These are phyloP conservation scores for Oenanthe javanica DNA, from an alignment of 140 eudicot species.

Conservation along the genomic window DNA sequence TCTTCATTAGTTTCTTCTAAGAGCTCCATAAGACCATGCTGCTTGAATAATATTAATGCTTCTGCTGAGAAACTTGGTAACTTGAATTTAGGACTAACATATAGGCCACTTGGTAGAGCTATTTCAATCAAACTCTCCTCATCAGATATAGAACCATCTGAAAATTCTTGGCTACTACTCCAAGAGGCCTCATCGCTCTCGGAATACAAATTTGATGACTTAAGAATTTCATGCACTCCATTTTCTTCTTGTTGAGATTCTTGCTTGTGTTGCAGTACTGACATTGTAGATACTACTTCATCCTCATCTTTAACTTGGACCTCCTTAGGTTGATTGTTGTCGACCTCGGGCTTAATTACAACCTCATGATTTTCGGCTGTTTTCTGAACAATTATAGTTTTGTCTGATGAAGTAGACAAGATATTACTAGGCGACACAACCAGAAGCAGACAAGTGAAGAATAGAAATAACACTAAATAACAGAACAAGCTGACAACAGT, in stretches of 20 bases:
- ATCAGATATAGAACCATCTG: slow-evolving; percentile 79
- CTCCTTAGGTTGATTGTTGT: slow-evolving; percentile 1
- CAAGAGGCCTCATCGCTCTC: slow-evolving; percentile 32
- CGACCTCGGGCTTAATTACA: not conserved
- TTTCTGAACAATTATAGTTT: slow-evolving; percentile 14
- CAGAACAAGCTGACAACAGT: slow-evolving; percentile 18
- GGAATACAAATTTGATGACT: slow-evolving; percentile 29
- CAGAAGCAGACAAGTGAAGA: slow-evolving; percentile 35
- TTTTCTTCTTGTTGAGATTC: slow-evolving; percentile 6
- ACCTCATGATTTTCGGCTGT: slow-evolving; percentile 6
- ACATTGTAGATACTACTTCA: not conserved
- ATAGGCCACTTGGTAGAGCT: slow-evolving; percentile 60
- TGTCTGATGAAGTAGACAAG: slow-evolving; percentile 23
- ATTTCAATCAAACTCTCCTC: slow-evolving; percentile 85
- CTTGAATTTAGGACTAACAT: slow-evolving; percentile 23
- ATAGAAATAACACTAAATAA: slow-evolving; percentile 20
- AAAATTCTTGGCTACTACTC: slow-evolving; percentile 23
- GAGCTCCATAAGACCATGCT: slow-evolving; percentile 13
- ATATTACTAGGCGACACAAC: slow-evolving; percentile 25
- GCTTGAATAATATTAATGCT: slow-evolving; percentile 27
- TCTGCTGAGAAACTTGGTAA: slow-evolving; percentile 29
- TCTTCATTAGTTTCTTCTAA: slow-evolving; percentile 45
- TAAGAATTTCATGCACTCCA: slow-evolving; percentile 7
- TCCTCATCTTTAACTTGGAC: not conserved
- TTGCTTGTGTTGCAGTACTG: not conserved